Evolutionary conservation across 768 basidiomycete species (phyloP), one percentile per base, ranked within the genome.

Genomic region (Termitomyces sp.): DNA sequence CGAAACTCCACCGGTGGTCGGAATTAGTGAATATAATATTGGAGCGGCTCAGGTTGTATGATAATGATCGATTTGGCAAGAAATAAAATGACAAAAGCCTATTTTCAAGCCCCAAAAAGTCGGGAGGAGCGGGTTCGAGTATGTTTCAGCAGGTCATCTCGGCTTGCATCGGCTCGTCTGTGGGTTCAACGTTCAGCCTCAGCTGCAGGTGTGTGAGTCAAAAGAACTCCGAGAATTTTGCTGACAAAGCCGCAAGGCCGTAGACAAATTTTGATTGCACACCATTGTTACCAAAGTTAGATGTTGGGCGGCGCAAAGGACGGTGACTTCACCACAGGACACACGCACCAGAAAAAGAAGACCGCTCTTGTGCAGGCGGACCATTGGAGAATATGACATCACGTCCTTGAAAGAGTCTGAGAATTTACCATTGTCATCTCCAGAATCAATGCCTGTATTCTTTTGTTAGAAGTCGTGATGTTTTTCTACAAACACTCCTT

Each of bases 211-310:
- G n/a, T 42, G 24, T n/a, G 46, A 58, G 51, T 54, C 51, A 58
- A 16, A 37, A 41, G 16, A 28, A 20, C 18, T 55, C 55, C 55
- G 55, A 51, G 42, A 48, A 56, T 50, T 56, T 42, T 50, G 55
- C 48, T 56, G 49, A 56, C 56, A 56, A 56, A 51, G 49, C 31
- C n/a, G 22, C 49, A 28, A 49, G 13, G 16, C n/a, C n/a, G n/a
- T n/a, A n/a, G n/a, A n/a, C n/a, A n/a, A 33, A 10, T 33, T 33
- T 33, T 33, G 33, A 33, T 33, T 10, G 9, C 9, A 31, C 41
- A 42, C 20, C n/a, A 20, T 20, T 7, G 16, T 42, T 20, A 18
- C 42, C 10, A 22, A 12, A 20, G 41, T 42, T 10, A 22, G 12
- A 42, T n/a, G 41, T 20, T 42, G 15, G 12, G 22, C 20, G 22